Conservation (phyloP, 257 asterid genomes). For the Verbascum thapsus region DNA sequence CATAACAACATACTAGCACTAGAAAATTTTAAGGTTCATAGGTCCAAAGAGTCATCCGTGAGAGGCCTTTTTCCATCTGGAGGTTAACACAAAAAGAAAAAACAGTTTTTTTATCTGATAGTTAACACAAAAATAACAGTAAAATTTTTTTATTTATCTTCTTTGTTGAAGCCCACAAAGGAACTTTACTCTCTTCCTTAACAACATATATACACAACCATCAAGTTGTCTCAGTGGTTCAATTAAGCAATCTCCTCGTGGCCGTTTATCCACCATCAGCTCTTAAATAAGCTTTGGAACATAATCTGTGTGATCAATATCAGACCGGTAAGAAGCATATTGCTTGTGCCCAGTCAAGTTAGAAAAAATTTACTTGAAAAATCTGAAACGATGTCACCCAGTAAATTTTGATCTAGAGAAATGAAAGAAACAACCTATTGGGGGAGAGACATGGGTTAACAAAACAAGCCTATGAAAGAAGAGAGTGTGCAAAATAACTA, state of each 20-base stretch:
- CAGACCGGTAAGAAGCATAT: not conserved
- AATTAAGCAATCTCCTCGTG: not conserved
- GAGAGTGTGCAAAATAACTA: slow-evolving; percentile 11
- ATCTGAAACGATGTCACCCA: not conserved
- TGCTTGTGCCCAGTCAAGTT: not conserved
- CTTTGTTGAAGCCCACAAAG: not conserved
- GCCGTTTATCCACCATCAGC: not conserved
- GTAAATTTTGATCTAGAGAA: not conserved
- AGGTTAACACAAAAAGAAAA: not conserved
- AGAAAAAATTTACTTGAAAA: not conserved
- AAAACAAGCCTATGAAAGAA: not conserved
- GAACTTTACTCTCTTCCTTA: not conserved
- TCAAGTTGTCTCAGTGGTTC: not conserved
- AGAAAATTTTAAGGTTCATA: not conserved
- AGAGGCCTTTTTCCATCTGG: not conserved
- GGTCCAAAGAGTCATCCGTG: not conserved
- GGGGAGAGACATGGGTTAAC: not conserved
- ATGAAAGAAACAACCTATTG: not conserved
- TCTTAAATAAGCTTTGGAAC: not conserved
- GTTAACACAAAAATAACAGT: too few species aligned
- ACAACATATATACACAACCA: not conserved
- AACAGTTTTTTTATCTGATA: too few species aligned
- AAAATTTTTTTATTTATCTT: too few species aligned
- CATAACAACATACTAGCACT: not conserved
- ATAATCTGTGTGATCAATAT: not conserved